phyloP scores from a whole-genome alignment of 164 flowering plant species.

The Dillenia suffruticosa region DNA sequence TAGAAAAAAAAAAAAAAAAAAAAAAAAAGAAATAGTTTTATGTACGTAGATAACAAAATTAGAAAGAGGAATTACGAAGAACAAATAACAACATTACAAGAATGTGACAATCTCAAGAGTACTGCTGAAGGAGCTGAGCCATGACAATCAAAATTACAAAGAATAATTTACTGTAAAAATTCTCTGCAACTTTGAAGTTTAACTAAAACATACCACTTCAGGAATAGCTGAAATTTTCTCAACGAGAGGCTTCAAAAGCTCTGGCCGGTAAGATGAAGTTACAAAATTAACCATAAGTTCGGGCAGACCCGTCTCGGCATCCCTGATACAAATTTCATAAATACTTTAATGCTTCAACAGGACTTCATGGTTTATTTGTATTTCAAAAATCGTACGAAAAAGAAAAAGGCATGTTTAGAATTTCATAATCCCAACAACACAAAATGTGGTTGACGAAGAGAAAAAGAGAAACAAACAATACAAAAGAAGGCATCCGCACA shows the following conservation, averaged over 20 bases:
- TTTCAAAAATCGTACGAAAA: background rate
- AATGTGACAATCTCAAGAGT: no score
- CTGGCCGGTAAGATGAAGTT: constrained; percentile 87
- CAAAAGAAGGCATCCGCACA: background rate
- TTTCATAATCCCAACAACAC: background rate
- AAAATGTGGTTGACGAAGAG: background rate
- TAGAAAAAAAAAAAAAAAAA: background rate
- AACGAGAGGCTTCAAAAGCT: constrained; percentile 71
- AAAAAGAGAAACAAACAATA: background rate
- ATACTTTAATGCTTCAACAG: background rate
- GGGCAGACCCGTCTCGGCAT: constrained; percentile 57
- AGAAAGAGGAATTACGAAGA: no score
- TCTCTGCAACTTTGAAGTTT: background rate
- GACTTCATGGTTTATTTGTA: no score
- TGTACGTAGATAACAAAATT: no score
- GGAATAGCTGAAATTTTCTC: constrained; percentile 65
- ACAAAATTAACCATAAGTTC: constrained; percentile 98
- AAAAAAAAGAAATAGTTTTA: background rate
- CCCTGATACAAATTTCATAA: constrained; percentile 40
- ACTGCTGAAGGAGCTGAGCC: no score
- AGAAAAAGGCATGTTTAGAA: background rate
- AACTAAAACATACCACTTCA: constrained; percentile 69
- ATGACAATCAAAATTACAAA: no score
- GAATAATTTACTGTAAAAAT: no score
- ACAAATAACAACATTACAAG: no score